Evolutionary conservation across 768 basidiomycete genomes (phyloP), one percentile per base, ranked within the genome.

Genomic region (Phlebiopsis gigantea): DNA sequence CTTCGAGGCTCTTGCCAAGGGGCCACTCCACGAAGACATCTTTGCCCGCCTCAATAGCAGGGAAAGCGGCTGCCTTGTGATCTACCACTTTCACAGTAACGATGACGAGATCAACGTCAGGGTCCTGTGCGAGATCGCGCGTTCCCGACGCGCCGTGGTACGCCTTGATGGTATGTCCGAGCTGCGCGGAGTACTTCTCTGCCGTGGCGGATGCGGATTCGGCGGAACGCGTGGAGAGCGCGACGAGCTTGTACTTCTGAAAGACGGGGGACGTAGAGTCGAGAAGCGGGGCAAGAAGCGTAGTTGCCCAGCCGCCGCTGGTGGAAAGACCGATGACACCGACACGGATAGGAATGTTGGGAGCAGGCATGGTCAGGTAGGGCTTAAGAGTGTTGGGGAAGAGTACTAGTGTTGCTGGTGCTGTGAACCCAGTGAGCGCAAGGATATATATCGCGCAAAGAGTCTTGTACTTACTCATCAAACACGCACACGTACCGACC

Each of bases 11-110:
- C 24, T 46, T 61, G 1, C 73, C 76, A 10, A 64, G 70, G 3
- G 76, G 74, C 73, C 74, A 77, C 59, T 77, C 75, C 7, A 75
- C 53, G 52, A 75, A 76, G 29, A 75, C 57, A 34, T 70, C 58
- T 59, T 76, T 77, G 22, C 71, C 72, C 28, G 70, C 70, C 22
- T 67, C 69, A 43, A 77, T 70, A 4, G 64, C 69, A 15, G 72
- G 70, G n/a, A 68, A 15, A 5, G 68, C 62, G 0, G 66, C 63
- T 1, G 63, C 62, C 28, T 65, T 68, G 60, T 76, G 75, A 1
- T 48, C n/a, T 8, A 63, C 61, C 15, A 69, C 63, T 53, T 69
- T 71, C 21, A 77, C 71, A 15, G 71, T 51, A 1, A 75, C 69
- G 0, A 63, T 69, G 26, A 77, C 68, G 21, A 76, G 54, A 53